Base-by-base conservation (phyloP, 176 grass and related monocot species). In the Rhynchospora breviuscula region DNA sequence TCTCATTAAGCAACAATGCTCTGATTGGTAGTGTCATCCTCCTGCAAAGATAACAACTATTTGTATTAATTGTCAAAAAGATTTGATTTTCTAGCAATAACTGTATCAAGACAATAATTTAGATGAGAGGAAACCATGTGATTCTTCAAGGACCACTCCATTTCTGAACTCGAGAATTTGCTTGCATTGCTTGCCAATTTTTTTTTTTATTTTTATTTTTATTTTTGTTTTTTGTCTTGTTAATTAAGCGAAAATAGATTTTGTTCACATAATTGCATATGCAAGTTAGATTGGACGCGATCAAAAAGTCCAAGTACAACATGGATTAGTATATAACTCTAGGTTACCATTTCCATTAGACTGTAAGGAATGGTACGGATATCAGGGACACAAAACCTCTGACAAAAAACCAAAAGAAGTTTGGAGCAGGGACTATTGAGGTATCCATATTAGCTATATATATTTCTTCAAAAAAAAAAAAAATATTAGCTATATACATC, bases 61-160 rank as follows among this genome's bases (percentile, higher is more conserved):
- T 73, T 49, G 45, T 73, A 23, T 73, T 23, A 49, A 11, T 33
- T 64, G 22, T 17, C 9, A 5, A 61, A 40, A 61, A 11, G 33
- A 61, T 47, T 48, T 49, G 56, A 79, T 23, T 12, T 25, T 44
- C 1, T 19, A 17, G 17, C 13, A 19, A 60, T 3, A 19, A 60
- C 6, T 65, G 33, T 7, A 56, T 17, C 75, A 5, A 63, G 18
- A 18, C 15, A 17, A 81, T 25, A 7, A 62, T 64, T 81, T 64
- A 64, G 18, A 59, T 2, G 0, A 7, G 59, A 81, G 44, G n/a
- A 19, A 71, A 67, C 81, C 63, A 26, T 84, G 44, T 72, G 18
- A 51, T 47, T 59, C 57, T 75, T 92, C 63, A 82, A 65, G 4
- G 85, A 3, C 90, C 88, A 7, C 92, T 90, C 94, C 94, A 97